Conservation (phyloP, 2,329 filamentous ascomycete species). For the Pseudonectria foliicola region DNA sequence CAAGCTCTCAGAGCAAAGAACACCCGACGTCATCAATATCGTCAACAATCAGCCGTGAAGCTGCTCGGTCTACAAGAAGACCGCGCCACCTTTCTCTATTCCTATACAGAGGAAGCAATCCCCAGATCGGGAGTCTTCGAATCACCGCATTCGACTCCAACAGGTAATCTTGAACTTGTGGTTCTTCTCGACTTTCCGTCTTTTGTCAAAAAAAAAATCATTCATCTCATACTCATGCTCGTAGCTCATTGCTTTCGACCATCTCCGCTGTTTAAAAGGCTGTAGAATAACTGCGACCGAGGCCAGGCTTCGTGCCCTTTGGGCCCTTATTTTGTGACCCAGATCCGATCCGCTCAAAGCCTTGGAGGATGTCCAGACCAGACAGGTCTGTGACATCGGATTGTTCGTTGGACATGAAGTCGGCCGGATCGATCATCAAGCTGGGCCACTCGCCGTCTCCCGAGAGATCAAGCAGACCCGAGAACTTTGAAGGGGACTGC, state of each 20-base stretch:
- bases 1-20: slow-evolving; percentile 17
- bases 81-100: slow-evolving; percentile 19
- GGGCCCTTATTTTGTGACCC: slow-evolving; percentile 25
- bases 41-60: slow-evolving; percentile 25
- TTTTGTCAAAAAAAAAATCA: slow-evolving; percentile 24
- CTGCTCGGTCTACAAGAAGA: slow-evolving; percentile 11
- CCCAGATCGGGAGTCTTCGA: slow-evolving; percentile 4
- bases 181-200: slow-evolving; percentile 1
- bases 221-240: slow-evolving; percentile 21
- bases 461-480: slow-evolving; percentile 26
- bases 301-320: slow-evolving; percentile 20
- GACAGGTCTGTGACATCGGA: slow-evolving; percentile 47
- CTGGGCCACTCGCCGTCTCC: slow-evolving; percentile 33
- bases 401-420: slow-evolving; percentile 40
- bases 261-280: slow-evolving; percentile 18
- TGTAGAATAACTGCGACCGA: slow-evolving; percentile 27
- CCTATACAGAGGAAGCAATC: slow-evolving; percentile 12
- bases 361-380: slow-evolving; percentile 65
- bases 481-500: slow-evolving; percentile 46
- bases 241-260: slow-evolving; percentile 10
- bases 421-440: slow-evolving; percentile 28
- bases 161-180: not conserved
- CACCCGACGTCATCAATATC: slow-evolving; percentile 24
- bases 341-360: slow-evolving; percentile 67
- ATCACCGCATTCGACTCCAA: not conserved